phyloP scores from a whole-genome alignment of 192 early-diverging fungal species.

The Podila horticola region DNA sequence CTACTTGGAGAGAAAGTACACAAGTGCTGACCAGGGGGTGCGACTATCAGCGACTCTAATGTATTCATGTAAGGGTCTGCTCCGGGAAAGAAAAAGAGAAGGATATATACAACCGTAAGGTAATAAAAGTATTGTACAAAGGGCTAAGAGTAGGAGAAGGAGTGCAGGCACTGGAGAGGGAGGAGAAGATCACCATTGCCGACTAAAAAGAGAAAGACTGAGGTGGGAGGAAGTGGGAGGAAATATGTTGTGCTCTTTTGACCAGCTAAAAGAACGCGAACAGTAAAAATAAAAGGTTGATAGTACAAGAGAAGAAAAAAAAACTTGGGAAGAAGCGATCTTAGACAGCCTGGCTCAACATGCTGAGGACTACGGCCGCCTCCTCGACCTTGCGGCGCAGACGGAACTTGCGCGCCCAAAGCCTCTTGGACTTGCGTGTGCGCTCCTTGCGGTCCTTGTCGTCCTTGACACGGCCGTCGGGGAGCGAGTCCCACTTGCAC shows the following conservation, averaged over 20 bases:
- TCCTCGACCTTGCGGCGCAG: constrained; percentile 47
- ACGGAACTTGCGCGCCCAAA: constrained; percentile 53
- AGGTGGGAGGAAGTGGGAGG: not conserved
- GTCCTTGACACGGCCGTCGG: constrained; percentile 50
- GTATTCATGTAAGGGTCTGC: too few species aligned
- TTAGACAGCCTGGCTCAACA: constrained; percentile 49
- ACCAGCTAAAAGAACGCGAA: not conserved
- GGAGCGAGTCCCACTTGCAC: constrained; percentile 51
- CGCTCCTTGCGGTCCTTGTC: constrained; percentile 52
- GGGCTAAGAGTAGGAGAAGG: not conserved
- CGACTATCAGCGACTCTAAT: too few species aligned
- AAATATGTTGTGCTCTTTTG: not conserved
- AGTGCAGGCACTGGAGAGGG: too few species aligned
- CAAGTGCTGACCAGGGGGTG: too few species aligned
- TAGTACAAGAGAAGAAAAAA: constrained; percentile 8
- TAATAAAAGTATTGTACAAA: not conserved
- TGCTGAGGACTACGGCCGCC: constrained; percentile 45
- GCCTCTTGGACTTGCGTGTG: constrained; percentile 40
- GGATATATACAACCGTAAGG: not conserved
- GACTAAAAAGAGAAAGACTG: too few species aligned
- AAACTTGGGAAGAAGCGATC: not conserved
- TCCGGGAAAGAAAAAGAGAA: not conserved
- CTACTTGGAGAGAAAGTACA: not conserved
- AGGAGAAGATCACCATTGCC: too few species aligned
- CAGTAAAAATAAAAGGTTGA: not conserved